A percentile compares a stretch with the other conserved stretches of the same genome.
Evolutionary conservation across 495 filamentous ascomycete species (phyloP).

Genomic region (Daldinia vernicosa): DNA sequence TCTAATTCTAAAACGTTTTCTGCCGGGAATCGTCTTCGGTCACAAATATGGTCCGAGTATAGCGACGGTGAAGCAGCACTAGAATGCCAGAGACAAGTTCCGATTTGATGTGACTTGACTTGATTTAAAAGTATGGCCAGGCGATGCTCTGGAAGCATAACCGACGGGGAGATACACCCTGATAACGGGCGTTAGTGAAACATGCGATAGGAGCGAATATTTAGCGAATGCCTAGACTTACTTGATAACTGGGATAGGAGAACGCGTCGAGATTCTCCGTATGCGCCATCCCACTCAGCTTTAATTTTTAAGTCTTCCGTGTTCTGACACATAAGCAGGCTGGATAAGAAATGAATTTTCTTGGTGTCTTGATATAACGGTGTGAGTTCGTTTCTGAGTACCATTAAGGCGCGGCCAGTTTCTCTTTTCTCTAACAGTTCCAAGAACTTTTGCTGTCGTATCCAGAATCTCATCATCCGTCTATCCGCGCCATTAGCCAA

Average conservation of each 20-base stretch:
- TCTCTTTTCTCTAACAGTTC: conserved; percentile 85
- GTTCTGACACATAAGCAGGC: conserved; percentile 87
- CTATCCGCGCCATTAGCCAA: conserved; percentile 57
- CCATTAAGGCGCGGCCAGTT: conserved; percentile 74
- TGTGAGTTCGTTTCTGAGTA: conserved; percentile 87
- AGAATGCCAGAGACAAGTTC: conserved; percentile 88
- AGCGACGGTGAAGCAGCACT: conserved; percentile 80
- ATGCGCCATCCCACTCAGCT: conserved; percentile 89
- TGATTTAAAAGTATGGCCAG: conserved; percentile 84
- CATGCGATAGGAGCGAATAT: neutral
- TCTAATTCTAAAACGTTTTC: conserved; percentile 71
- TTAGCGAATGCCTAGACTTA: conserved; percentile 54
- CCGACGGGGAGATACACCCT: conserved; percentile 94
- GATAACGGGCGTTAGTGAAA: conserved; percentile 25
- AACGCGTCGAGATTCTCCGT: conserved; percentile 74
- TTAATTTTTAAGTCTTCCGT: conserved; percentile 81
- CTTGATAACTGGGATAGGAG: conserved; percentile 86
- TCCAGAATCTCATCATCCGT: conserved; percentile 69
- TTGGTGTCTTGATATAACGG: conserved; percentile 82
- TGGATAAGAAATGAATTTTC: conserved; percentile 81
- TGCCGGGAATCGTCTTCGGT: conserved; percentile 79
- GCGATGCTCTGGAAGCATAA: conserved; percentile 96
- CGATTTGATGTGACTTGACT: conserved; percentile 83
- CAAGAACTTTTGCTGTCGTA: conserved; percentile 94
- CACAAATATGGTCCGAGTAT: conserved; percentile 88